These are phyloP conservation scores for Nakaseomyces kungkrabaensis DNA, from an alignment of 1,139 yeast genomes.

Conservation along the genomic window DNA sequence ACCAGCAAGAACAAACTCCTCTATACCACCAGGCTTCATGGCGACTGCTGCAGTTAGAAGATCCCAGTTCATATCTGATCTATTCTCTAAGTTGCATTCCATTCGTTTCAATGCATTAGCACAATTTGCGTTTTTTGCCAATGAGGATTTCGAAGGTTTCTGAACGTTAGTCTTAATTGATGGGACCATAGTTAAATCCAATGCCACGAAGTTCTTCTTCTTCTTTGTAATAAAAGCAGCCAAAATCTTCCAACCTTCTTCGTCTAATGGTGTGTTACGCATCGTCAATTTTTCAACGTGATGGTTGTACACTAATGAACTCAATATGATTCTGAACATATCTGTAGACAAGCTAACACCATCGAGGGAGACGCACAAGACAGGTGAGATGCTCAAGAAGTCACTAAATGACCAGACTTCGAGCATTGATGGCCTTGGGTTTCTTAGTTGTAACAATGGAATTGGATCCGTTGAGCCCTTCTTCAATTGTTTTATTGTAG, in stretches of 20 bases:
- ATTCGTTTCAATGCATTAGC: constrained; percentile 35
- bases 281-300: constrained; percentile 58
- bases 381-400: constrained; percentile 64
- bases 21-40: constrained; percentile 58
- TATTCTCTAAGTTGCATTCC: constrained; percentile 46
- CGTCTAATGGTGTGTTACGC: constrained; percentile 60
- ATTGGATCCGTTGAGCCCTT: constrained; percentile 61
- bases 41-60: constrained; percentile 58
- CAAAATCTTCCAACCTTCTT: constrained; percentile 59
- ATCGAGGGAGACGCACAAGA: constrained; percentile 57
- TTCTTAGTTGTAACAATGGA: constrained; percentile 52
- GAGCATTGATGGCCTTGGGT: constrained; percentile 65
- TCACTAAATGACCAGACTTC: constrained; percentile 70
- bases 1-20: constrained; percentile 60
- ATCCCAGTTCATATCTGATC: constrained; percentile 72
- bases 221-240: constrained; percentile 57
- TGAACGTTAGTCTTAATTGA: constrained; percentile 48
- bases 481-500: constrained; percentile 73
- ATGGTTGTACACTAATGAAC: constrained; percentile 51
- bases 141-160: constrained; percentile 34
- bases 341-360: constrained; percentile 56
- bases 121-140: constrained; percentile 14
- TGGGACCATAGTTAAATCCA: constrained; percentile 69
- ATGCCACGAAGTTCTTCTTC: constrained; percentile 38
- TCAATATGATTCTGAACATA: constrained; percentile 52